These are phyloP conservation scores for Penicillium sp. DNA, from an alignment of 2,329 filamentous ascomycete species.

Conservation along the genomic window DNA sequence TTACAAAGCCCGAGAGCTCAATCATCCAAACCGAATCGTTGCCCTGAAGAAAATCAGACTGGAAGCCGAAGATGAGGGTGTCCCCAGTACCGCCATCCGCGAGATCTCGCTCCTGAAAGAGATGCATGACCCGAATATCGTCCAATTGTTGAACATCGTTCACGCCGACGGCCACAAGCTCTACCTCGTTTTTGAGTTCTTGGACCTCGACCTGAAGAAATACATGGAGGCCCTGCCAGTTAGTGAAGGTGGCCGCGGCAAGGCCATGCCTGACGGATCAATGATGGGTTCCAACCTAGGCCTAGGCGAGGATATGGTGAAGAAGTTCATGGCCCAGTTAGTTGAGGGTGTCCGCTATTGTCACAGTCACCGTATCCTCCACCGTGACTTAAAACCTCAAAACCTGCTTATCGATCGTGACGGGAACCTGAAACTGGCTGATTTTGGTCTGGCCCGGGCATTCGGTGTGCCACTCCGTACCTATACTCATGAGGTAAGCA, in stretches of 20 bases:
- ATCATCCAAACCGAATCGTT: slow-evolving; percentile 80
- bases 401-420: slow-evolving; percentile 85
- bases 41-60: slow-evolving; percentile 95
- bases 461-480: slow-evolving; percentile 90
- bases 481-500: slow-evolving; percentile 79
- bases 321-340: slow-evolving; percentile 90
- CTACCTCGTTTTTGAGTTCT: slow-evolving; percentile 90
- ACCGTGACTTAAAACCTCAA: slow-evolving; percentile 88
- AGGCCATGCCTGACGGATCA: slow-evolving; percentile 79
- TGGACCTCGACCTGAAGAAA: slow-evolving; percentile 90
- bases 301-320: slow-evolving; percentile 78
- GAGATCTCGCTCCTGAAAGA: slow-evolving; percentile 94
- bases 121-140: slow-evolving; percentile 90
- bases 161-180: slow-evolving; percentile 94
- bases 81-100: slow-evolving; percentile 89
- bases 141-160: slow-evolving; percentile 86
- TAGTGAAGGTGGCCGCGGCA: slow-evolving; percentile 81
- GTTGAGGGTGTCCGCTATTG: slow-evolving; percentile 85
- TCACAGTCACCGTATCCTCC: slow-evolving; percentile 83
- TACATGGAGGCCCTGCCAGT: slow-evolving; percentile 93
- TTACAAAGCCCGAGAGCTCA: slow-evolving; percentile 89
- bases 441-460: slow-evolving; percentile 86
- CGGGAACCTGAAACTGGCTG: slow-evolving; percentile 86
- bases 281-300: slow-evolving; percentile 69
- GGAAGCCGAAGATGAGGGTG: slow-evolving; percentile 92